Evolutionary conservation across 2,329 filamentous ascomycete genomes (phyloP), one percentile per base, ranked within the genome.

Genomic region (Purpureocillium lavendulum): DNA sequence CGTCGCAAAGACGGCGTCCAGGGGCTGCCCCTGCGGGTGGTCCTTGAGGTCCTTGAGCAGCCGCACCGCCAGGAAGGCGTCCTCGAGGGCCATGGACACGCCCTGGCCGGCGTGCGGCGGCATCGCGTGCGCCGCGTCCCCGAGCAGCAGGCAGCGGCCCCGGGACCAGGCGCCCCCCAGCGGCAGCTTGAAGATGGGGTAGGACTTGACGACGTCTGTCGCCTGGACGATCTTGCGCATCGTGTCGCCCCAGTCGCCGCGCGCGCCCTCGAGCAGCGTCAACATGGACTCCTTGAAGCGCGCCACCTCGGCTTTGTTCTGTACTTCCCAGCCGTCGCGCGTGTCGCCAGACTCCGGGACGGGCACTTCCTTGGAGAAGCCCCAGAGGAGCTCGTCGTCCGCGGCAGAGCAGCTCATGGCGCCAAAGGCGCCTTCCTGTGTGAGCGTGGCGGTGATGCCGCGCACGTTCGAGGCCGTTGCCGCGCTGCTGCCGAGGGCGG

Each of bases 111-210:
- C 67, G 6, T 66, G 69, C 1, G 75, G 65, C 2, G 70, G 67
- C 40, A 78, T 58, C 0, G 73, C 71, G 52, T 77, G 73, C 1
- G 70, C 73, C 1, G 72, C 71, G 51, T 78, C 74, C 4, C 74
- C 74, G 2, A 77, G 52, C 2, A 79, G 52, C 3, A 78, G 59
- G 44, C 51, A 54, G 9, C 49, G 43, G 2, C 75, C 62, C 34
- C 43, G 56, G 15, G 38, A 55, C 58, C 58, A 62, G 10, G 38
- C 39, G 6, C 54, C 49, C 7, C 56, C 56, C n/a, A 49, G 41
- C 0, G 57, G 55, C 17, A 62, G 44, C 35, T 50, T 50, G 43
- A 52, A 59, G 29, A 59, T 45, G 7, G 59, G 59, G 35, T 59
- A 59, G 38, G 61, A 56, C 14, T 55, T 52, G 18, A 61, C 45